Evolutionary conservation across 371 early-diverging fungal species (phyloP).

Genomic region (Mortierella sp.): DNA sequence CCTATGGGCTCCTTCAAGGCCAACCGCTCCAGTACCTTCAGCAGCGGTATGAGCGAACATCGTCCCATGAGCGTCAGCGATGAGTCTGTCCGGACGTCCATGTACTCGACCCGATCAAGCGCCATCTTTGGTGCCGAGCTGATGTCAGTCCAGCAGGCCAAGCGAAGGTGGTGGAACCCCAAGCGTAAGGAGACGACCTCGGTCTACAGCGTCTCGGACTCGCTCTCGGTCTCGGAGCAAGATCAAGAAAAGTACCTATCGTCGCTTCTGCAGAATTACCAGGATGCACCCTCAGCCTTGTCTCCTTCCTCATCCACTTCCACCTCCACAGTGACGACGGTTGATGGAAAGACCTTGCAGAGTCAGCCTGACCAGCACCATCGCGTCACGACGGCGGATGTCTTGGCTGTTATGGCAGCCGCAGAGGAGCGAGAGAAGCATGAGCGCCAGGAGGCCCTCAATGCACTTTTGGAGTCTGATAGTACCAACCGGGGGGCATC

Average conservation of each 20-base stretch:
- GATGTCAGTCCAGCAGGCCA: slow-evolving; percentile 40
- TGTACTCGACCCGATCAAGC: slow-evolving; percentile 34
- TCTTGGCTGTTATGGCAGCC: slow-evolving; percentile 3
- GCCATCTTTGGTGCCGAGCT: slow-evolving; percentile 18
- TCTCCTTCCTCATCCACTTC: background rate
- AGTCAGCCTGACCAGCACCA: slow-evolving; percentile 6
- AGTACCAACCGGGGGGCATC: background rate
- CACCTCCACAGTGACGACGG: too few relatives aligned
- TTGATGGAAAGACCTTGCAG: background rate
- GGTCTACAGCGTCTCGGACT: slow-evolving; percentile 19
- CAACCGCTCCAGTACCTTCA: slow-evolving; percentile 25
- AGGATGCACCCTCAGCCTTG: background rate
- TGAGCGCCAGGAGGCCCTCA: slow-evolving; percentile 17
- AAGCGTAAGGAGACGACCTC: slow-evolving; percentile 43
- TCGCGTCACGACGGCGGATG: slow-evolving; percentile 2
- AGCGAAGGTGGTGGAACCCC: slow-evolving; percentile 49
- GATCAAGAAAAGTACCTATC: slow-evolving; percentile 44
- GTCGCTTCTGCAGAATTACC: slow-evolving; percentile 17
- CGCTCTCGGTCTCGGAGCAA: slow-evolving; percentile 27
- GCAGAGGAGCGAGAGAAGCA: slow-evolving; percentile 4
- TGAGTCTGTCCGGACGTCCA: slow-evolving; percentile 14
- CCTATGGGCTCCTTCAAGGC: slow-evolving; percentile 18
- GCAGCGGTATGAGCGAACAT: slow-evolving; percentile 12
- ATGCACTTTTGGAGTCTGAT: slow-evolving; percentile 17
- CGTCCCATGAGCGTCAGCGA: slow-evolving; percentile 14